Conservation (phyloP, 495 filamentous ascomycete species). For the Tuber melanosporum region DNA sequence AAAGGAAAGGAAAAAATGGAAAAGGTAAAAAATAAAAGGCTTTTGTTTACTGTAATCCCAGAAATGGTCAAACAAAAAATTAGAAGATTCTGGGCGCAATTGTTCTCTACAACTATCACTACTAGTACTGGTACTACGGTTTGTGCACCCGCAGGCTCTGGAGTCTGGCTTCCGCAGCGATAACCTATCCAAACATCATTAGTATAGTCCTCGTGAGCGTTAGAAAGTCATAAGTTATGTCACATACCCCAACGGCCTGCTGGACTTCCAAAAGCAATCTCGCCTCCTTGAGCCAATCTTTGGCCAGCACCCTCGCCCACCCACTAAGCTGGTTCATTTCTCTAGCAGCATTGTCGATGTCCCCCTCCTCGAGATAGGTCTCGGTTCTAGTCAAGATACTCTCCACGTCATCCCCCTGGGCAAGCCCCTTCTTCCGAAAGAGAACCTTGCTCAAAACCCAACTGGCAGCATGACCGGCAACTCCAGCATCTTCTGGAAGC, state of each 20-base stretch:
- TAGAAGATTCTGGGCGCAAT: conserved; percentile 31
- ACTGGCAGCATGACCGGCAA: conserved; percentile 85
- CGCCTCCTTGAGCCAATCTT: conserved; percentile 86
- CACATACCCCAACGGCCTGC: conserved; percentile 86
- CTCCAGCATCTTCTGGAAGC: conserved; percentile 84
- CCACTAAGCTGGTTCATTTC: conserved; percentile 90
- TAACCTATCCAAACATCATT: conserved; percentile 25
- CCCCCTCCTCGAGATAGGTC: conserved; percentile 80
- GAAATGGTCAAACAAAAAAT: conserved; percentile 14
- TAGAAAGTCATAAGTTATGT: conserved; percentile 18
- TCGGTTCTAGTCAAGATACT: conserved; percentile 84
- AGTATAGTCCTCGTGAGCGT: conserved; percentile 12
- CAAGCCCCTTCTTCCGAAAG: conserved; percentile 86
- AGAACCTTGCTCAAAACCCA: conserved; percentile 81
- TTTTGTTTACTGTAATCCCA: conserved; percentile 25
- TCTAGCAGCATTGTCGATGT: conserved; percentile 80
- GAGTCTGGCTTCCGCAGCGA: conserved; percentile 50
- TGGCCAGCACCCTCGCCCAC: conserved; percentile 88
- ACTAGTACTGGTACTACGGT: conserved; percentile 15
- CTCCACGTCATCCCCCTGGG: conserved; percentile 86
- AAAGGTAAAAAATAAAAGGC: conserved; percentile 11
- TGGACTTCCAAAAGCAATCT: conserved; percentile 85
- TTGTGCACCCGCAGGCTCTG: conserved; percentile 56
- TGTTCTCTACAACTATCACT: conserved; percentile 9
- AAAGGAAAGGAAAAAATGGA: neutral